Percentiles rank a stretch among this genome's conserved stretches.
Evolutionary conservation across 2,329 filamentous ascomycete genomes (phyloP).

Genomic region (Phoma sp.): DNA sequence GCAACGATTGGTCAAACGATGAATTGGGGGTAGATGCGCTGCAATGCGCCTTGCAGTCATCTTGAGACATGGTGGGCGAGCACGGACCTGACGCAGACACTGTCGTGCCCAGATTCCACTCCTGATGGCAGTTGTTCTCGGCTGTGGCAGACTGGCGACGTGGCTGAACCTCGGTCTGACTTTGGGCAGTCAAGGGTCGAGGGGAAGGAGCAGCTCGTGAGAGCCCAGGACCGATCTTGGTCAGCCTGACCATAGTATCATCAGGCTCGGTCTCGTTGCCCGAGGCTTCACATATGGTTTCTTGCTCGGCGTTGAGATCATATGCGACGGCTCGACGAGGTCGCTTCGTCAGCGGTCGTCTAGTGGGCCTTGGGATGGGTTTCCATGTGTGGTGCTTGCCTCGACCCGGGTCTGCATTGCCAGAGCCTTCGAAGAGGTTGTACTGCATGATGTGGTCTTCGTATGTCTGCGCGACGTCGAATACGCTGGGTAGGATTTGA

Average conservation of each 20-base stretch:
- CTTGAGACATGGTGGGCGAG: conserved; percentile 1
- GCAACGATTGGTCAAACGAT: conserved; percentile 14
- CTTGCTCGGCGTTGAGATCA: not conserved
- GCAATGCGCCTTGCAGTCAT: conserved; percentile 3
- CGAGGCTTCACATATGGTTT: conserved; percentile 11
- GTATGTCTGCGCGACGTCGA: conserved; percentile 35
- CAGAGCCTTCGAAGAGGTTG: conserved; percentile 31
- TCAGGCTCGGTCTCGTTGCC: conserved; percentile 34
- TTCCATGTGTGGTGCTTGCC: conserved; percentile 37
- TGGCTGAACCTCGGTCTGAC: not conserved
- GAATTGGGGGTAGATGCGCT: conserved; percentile 12
- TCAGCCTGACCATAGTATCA: conserved; percentile 17
- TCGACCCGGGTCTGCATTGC: conserved; percentile 23
- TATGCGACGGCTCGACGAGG: conserved; percentile 3
- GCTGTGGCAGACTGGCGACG: not conserved
- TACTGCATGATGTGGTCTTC: conserved; percentile 40
- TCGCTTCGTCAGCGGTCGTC: conserved; percentile 20
- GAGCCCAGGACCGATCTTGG: not conserved
- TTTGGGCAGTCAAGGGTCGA: not conserved
- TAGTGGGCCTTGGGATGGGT: conserved; percentile 25
- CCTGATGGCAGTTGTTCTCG: not conserved
- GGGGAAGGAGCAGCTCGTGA: conserved; percentile 1
- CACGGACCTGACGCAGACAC: conserved; percentile 1
- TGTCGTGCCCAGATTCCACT: not conserved
- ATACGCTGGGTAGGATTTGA: conserved; percentile 36